Evolutionary conservation across 75 land plant genomes (phyloP).

Genomic region (Pinus tabuliformis): DNA sequence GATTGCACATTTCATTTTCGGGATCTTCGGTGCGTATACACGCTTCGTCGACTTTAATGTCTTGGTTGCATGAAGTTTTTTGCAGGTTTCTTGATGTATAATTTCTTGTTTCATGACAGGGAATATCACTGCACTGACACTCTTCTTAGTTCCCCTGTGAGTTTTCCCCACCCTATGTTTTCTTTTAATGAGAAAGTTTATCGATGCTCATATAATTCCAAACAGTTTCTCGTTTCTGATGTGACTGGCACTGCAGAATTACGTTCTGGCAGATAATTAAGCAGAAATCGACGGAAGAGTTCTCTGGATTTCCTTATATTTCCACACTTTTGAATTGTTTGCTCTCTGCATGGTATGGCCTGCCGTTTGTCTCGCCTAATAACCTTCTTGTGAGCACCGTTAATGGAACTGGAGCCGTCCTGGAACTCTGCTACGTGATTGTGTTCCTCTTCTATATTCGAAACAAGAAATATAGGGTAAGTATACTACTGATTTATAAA

Average conservation of each 20-base stretch:
- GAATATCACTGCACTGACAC: conserved; percentile 6
- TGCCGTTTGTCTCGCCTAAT: conserved; percentile 76
- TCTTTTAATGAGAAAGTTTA: neutral
- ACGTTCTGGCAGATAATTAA: conserved; percentile 54
- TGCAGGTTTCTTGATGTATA: neutral
- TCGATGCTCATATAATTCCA: neutral
- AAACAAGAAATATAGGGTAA: conserved; percentile 32
- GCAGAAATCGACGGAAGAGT: conserved; percentile 56
- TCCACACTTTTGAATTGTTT: conserved; percentile 64
- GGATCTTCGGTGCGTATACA: too few species aligned
- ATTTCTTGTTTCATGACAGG: neutral
- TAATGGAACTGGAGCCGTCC: conserved; percentile 61
- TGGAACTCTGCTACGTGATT: conserved; percentile 60
- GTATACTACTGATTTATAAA: neutral
- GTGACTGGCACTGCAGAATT: conserved; percentile 19
- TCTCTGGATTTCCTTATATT: conserved; percentile 65
- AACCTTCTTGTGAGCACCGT: conserved; percentile 68
- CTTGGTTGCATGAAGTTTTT: neutral
- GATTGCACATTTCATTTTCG: too few species aligned
- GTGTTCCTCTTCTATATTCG: conserved; percentile 49
- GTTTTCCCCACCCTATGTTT: neutral
- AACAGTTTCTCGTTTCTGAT: neutral
- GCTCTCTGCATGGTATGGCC: conserved; percentile 58
- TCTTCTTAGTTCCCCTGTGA: conserved; percentile 9
- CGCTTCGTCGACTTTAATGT: too few species aligned